These are phyloP conservation scores for Botrytis medusae DNA, from an alignment of 2,329 filamentous ascomycete genomes.

Conservation along the genomic window DNA sequence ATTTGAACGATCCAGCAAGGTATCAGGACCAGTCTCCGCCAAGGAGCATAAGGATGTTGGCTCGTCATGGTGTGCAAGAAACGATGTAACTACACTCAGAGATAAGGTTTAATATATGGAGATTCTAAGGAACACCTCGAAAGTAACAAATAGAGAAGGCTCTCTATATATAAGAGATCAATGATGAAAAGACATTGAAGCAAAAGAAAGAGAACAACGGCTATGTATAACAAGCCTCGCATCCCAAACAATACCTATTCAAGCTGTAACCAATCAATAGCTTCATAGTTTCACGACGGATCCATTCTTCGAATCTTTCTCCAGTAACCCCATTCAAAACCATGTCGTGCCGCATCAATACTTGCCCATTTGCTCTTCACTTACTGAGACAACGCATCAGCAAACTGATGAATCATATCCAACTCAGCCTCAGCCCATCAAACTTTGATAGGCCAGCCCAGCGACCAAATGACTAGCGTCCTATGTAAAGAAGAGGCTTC, in stretches of 20 bases:
- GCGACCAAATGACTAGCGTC: background rate
- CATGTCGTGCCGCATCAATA: background rate
- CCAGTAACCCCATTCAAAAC: background rate
- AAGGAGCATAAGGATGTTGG: constrained; percentile 21
- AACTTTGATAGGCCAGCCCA: background rate
- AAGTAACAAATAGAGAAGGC: background rate
- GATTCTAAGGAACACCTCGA: background rate
- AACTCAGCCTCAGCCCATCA: constrained; percentile 1
- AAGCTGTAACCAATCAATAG: background rate
- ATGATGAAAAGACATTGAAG: background rate
- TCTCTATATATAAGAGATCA: background rate
- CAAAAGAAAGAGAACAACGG: background rate
- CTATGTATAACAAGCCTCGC: constrained; percentile 1
- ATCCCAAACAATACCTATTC: background rate
- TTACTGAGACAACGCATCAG: constrained; percentile 12
- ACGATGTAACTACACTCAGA: background rate
- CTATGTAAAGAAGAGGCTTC: background rate
- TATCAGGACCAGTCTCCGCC: constrained; percentile 15
- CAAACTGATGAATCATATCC: constrained; percentile 11
- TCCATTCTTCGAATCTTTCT: background rate
- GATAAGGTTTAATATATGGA: background rate
- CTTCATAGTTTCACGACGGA: background rate
- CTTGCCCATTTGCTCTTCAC: background rate
- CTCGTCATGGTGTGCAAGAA: constrained; percentile 8
- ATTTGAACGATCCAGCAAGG: constrained; percentile 21